Evolutionary conservation across 345 rosid genomes (phyloP), one percentile per base, ranked within the genome.

Genomic region (Citrus unshiu): DNA sequence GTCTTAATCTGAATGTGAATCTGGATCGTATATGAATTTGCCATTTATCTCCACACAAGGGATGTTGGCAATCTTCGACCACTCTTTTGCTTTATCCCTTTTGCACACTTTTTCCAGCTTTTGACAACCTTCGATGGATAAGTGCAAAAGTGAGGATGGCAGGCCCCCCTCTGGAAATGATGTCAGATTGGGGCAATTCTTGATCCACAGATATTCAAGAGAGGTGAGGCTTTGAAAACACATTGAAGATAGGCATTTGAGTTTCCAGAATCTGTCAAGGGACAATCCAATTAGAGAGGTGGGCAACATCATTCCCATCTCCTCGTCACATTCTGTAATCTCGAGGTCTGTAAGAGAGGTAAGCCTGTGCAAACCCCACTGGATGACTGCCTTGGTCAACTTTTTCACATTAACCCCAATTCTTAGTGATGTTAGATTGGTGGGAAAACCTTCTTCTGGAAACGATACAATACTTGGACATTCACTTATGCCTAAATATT

Each of bases 401-500:
- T 40, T 40, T 40, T 40, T 0, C 12, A 40, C 2, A 40, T 40
- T 40, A 40, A 1, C 10, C 2, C 12, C 43, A 40, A 40, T 40
- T 40, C 2, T 8, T 2, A 40, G 43, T 0, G 2, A 2, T 40
- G 43, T 0, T 9, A 40, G 12, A 40, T 40, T 40, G 43, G 12
- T 40, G 12, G 43, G 43, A 9, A 40, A 40, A 40, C 43, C 43
- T 40, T 2, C 43, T 8, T 40, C 12, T 40, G 43, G 43, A 9
- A 9, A 9, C 12, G 43, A 40, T 40, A 40, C 43, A 9, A 40
- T 40, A 8, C 43, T 40, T 40, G 43, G 43, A 9, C 43, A 40
- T 40, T 40, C 3, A 2, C 0, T 2, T 40, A 40, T 40, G 12
- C 0, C 2, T 0, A 40, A 40, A 40, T 2, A 0, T 0, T 0